Conservation (phyloP, 371 early-diverging fungal species). For the Apophysomyces variabilis region DNA sequence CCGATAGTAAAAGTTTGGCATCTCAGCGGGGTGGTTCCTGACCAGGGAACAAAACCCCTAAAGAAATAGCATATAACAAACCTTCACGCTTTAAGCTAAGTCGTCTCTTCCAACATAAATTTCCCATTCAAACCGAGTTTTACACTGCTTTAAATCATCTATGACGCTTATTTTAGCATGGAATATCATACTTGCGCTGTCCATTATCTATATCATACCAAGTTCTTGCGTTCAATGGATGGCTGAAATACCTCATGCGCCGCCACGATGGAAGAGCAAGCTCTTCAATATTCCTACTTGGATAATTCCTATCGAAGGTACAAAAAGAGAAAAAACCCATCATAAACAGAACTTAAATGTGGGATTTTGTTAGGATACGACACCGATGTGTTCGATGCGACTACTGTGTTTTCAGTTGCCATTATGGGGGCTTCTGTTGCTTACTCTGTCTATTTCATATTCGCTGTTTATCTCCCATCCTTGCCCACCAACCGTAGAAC, state of each 20-base stretch:
- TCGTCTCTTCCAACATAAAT: neutral
- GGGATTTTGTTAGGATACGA: conserved; percentile 18
- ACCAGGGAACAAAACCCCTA: neutral
- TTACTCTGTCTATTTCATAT: conserved; percentile 16
- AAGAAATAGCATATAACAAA: neutral
- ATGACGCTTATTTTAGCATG: neutral
- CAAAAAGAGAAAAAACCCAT: neutral
- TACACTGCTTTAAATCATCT: neutral
- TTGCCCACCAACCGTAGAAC: conserved; percentile 13
- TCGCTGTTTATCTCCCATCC: conserved; percentile 13
- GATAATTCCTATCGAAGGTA: conserved; percentile 35
- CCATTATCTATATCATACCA: neutral
- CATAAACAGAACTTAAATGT: neutral
- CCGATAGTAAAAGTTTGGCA: neutral
- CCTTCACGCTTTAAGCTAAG: neutral
- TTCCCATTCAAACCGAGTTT: neutral
- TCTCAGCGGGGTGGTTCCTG: neutral
- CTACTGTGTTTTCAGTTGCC: conserved; percentile 27
- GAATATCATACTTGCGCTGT: neutral
- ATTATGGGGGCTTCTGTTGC: conserved; percentile 20
- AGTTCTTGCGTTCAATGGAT: conserved; percentile 28
- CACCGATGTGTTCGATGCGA: conserved; percentile 26
- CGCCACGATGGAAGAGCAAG: conserved; percentile 25
- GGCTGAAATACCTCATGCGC: conserved; percentile 23
- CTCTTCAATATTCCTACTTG: conserved; percentile 33